phyloP scores from a whole-genome alignment of 164 flowering plant genomes.

The Tetrastigma voinierianum region DNA sequence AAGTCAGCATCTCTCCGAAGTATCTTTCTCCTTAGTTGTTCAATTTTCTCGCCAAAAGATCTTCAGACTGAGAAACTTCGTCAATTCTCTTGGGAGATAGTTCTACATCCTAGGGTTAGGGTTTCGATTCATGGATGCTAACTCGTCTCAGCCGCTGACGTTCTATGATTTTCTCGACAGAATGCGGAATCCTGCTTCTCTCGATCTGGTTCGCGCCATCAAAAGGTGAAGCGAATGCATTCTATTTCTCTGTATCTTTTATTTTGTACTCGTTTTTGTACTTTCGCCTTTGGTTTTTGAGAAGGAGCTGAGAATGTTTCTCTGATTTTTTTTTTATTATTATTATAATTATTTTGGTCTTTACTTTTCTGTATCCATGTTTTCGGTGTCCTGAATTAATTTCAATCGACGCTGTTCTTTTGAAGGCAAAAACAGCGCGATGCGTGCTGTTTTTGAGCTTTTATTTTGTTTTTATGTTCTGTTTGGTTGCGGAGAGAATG shows the following conservation, averaged over 20 bases:
- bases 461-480: too few relatives aligned
- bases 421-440: too few relatives aligned
- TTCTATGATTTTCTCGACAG: constrained; percentile 48
- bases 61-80: neutral
- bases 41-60: neutral
- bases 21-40: neutral
- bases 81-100: neutral
- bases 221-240: constrained; percentile 31
- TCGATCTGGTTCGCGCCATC: constrained; percentile 56
- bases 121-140: constrained; percentile 9
- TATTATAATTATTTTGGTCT: neutral
- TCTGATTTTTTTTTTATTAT: neutral
- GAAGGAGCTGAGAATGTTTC: neutral
- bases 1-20: too few relatives aligned
- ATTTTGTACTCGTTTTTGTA: neutral
- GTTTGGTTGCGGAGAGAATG: too few relatives aligned
- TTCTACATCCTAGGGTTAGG: neutral
- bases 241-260: neutral
- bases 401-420: too few relatives aligned
- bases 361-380: neutral
- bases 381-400: too few relatives aligned
- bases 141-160: constrained; percentile 7
- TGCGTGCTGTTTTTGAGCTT: too few relatives aligned
- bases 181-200: constrained; percentile 49
- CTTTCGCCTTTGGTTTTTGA: neutral